A percentile compares a stretch with the other conserved stretches of the same genome.
Conservation (phyloP, 306 rosid genomes). For the Glycyrrhiza uralensis region DNA sequence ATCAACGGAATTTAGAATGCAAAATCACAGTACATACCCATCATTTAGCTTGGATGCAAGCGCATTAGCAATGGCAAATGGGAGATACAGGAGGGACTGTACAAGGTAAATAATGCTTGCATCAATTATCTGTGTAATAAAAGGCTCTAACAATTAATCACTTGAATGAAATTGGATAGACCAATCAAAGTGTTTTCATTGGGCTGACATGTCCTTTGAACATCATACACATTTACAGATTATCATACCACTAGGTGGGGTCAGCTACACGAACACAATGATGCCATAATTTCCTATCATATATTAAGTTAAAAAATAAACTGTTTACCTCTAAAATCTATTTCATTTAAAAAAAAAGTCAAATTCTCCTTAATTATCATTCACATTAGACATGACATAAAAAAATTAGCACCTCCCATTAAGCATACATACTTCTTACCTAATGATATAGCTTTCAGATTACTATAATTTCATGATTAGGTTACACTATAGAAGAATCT, state of each 20-base stretch:
- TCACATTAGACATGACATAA: not conserved
- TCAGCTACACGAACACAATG: not conserved
- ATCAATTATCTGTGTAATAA: conserved; percentile 10
- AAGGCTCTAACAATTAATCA: not conserved
- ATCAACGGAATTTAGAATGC: not conserved
- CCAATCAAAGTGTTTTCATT: not conserved
- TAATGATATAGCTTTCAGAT: not conserved
- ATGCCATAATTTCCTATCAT: not conserved
- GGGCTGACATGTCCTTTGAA: not conserved
- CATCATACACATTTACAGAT: not conserved
- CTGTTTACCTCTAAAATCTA: not conserved
- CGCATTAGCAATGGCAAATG: conserved; percentile 84
- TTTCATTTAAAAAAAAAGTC: too few relatives aligned
- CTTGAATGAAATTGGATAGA: not conserved
- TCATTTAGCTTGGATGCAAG: conserved; percentile 76
- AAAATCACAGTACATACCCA: conserved; percentile 58
- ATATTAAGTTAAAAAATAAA: not conserved
- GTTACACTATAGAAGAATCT: not conserved
- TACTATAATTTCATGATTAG: not conserved
- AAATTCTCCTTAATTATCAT: not conserved
- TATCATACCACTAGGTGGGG: not conserved
- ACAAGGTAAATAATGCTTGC: conserved; percentile 11
- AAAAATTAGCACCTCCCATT: too few relatives aligned
- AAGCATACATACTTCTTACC: not conserved
- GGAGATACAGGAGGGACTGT: conserved; percentile 83